Conservation (phyloP, 2,329 filamentous ascomycete species). For the Karstenula rhodostoma region DNA sequence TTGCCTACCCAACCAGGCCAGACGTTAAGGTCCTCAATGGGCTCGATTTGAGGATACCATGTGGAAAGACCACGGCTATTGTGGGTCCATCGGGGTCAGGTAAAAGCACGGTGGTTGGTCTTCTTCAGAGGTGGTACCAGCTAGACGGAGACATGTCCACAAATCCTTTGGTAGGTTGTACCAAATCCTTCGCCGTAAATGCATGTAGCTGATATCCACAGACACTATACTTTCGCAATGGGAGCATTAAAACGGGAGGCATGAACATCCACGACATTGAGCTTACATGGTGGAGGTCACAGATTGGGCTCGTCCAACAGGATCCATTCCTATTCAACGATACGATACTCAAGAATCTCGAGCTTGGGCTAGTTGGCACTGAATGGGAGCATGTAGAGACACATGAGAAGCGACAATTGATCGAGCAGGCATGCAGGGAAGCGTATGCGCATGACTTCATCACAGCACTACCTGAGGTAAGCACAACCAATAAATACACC, state of each 20-base stretch:
- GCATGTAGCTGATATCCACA: slow-evolving; percentile 53
- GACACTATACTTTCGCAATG: slow-evolving; percentile 57
- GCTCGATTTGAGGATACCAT: slow-evolving; percentile 78
- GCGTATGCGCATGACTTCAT: slow-evolving; percentile 95
- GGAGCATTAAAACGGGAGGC: slow-evolving; percentile 4
- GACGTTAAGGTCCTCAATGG: slow-evolving; percentile 87
- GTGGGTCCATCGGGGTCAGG: slow-evolving; percentile 91
- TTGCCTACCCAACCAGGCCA: slow-evolving; percentile 89
- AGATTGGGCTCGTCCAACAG: slow-evolving; percentile 89
- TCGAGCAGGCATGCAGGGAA: slow-evolving; percentile 69
- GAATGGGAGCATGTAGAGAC: slow-evolving; percentile 58
- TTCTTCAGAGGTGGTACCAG: slow-evolving; percentile 86
- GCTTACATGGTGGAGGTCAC: slow-evolving; percentile 84
- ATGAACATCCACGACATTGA: slow-evolving; percentile 78
- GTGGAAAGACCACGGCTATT: slow-evolving; percentile 88
- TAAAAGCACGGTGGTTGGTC: slow-evolving; percentile 88
- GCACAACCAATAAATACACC: background rate
- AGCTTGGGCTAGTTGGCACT: slow-evolving; percentile 78
- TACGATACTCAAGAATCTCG: slow-evolving; percentile 87
- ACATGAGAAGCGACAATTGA: slow-evolving; percentile 72
- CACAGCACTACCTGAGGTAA: slow-evolving; percentile 58
- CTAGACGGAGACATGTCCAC: slow-evolving; percentile 11
- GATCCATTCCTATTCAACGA: slow-evolving; percentile 89
- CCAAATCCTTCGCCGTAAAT: background rate
- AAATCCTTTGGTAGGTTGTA: background rate